Evolutionary conservation across 2,329 filamentous ascomycete species (phyloP), one percentile per base, ranked within the genome.

Genomic region (Fusarium newnesense): DNA sequence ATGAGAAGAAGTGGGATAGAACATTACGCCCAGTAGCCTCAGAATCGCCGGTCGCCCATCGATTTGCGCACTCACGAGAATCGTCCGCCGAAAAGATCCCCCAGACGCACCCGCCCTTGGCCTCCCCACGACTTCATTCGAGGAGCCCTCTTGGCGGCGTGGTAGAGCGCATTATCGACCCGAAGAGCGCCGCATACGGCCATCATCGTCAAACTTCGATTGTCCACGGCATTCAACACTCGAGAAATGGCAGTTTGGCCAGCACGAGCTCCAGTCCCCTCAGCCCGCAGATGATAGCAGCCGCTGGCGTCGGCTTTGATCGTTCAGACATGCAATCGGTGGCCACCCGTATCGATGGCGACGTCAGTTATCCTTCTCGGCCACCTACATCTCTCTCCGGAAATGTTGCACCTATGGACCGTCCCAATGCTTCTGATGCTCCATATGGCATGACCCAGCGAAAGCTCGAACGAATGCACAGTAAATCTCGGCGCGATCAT

Each of bases 201-300:
- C 95, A 99, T 82, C 95, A 98, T 83, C 92, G 96, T 62, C 95
- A 99, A 84, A 97, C 96, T 2, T 98, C 96, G 54, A 98, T 98
- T 77, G 95, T 98, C 64, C 94, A 98, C 90, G 96, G 96, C 78
- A 92, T 97, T 75, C 95, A 97, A 81, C 96, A 99, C 89, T 90
- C 90, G 77, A 88, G 96, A 83, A 97, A 97, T 88, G 93, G 95
- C 77, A 98, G 95, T 84, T 90, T 93, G 79, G 90, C 91, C 73
- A 95, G 94, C 80, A 90, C 93, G 64, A 90, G 92, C 40, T 92
- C 92, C 34, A 97, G 93, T 81, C 96, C 96, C 66, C 86, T 98
- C 78, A 97, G 94, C 82, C 94, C 95, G 61, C 93, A 97, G 82
- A 91, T 95, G 82, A 95, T 96, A 78, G 91, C 93, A 61, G 90